Evolutionary conservation across 2,329 filamentous ascomycete genomes (phyloP).

Genomic region (Didymella arachidicola): DNA sequence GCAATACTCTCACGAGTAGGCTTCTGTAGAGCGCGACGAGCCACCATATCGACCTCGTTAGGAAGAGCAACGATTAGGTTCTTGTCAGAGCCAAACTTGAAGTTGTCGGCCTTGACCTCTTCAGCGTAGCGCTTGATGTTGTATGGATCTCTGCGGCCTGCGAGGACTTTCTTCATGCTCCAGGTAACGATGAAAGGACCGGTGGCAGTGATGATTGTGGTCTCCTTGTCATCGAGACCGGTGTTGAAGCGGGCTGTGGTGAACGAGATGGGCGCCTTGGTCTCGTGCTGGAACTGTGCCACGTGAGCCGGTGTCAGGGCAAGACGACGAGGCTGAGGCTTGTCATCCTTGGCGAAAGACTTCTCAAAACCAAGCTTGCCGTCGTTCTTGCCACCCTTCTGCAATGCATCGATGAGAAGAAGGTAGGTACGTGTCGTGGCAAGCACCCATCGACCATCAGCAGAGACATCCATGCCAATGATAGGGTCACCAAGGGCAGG

Average conservation of each 20-base stretch:
- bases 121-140: conserved; percentile 96
- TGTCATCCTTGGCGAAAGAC: conserved; percentile 87
- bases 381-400: conserved; percentile 93
- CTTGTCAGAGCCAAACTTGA: conserved; percentile 96
- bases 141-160: conserved; percentile 84
- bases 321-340: conserved; percentile 90
- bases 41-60: conserved; percentile 98
- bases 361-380: conserved; percentile 98
- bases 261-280: conserved; percentile 83
- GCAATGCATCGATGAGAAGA: conserved; percentile 87
- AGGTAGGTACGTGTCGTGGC: conserved; percentile 95
- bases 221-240: conserved; percentile 80
- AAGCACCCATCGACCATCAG: conserved; percentile 93
- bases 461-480: conserved; percentile 91
- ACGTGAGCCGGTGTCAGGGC: conserved; percentile 90
- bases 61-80: conserved; percentile 97
- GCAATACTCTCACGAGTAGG: conserved; percentile 95
- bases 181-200: conserved; percentile 97
- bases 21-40: conserved; percentile 81
- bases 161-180: conserved; percentile 89
- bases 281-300: conserved; percentile 97
- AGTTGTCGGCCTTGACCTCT: conserved; percentile 97
- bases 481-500: conserved; percentile 95
- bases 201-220: conserved; percentile 94
- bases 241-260: conserved; percentile 95